Conservation (phyloP, 2,329 filamentous ascomycete species). For the Pyrenophora graminea region DNA sequence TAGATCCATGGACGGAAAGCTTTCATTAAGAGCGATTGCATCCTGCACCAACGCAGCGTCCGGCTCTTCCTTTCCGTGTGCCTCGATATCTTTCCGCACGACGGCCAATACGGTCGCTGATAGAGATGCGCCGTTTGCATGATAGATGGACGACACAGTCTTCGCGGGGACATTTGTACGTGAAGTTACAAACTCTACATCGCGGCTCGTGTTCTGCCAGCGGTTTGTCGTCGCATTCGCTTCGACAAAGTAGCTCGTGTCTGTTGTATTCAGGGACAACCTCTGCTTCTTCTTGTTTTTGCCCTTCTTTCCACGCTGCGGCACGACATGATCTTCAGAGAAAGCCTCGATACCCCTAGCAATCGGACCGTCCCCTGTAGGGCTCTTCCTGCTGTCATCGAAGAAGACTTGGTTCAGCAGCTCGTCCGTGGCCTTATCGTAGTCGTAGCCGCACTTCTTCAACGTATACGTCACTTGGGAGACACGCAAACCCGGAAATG, state of each 20-base stretch:
- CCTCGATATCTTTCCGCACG: constrained; percentile 53
- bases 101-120: constrained; percentile 60
- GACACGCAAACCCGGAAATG: constrained; percentile 71
- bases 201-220: constrained; percentile 61
- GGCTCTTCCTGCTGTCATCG: constrained; percentile 63
- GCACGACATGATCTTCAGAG: constrained; percentile 59
- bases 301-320: constrained; percentile 47
- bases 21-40: constrained; percentile 57
- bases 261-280: constrained; percentile 24
- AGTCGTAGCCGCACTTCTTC: constrained; percentile 68
- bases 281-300: constrained; percentile 51
- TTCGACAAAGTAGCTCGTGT: constrained; percentile 30
- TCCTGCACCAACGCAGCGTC: constrained; percentile 54
- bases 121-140: constrained; percentile 61
- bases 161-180: constrained; percentile 54
- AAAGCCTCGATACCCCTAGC: constrained; percentile 84
- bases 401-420: constrained; percentile 80
- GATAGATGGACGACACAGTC: constrained; percentile 61
- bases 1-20: constrained; percentile 59
- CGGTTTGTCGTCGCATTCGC: constrained; percentile 51
- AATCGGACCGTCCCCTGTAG: constrained; percentile 47
- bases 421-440: constrained; percentile 74
- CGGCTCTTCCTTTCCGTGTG: constrained; percentile 39
- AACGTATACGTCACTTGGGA: constrained; percentile 70
- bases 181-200: constrained; percentile 64